These are phyloP conservation scores for Ephemerocybe angulata DNA, from an alignment of 768 basidiomycete genomes.

Conservation along the genomic window DNA sequence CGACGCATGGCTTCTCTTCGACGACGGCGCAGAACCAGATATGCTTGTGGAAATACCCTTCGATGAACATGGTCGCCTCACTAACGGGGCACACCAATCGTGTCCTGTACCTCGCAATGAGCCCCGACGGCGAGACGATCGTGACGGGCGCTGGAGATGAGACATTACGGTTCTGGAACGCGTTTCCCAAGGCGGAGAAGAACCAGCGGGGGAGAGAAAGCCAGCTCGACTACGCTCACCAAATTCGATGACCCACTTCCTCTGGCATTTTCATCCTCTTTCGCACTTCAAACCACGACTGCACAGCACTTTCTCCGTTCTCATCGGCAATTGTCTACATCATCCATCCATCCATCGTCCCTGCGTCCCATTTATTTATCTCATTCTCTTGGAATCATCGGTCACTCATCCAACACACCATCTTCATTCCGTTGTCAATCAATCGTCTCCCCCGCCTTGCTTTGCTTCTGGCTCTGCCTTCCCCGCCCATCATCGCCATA, in stretches of 20 bases:
- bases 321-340: too few species aligned
- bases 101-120: slow-evolving; percentile 96
- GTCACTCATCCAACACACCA: too few species aligned
- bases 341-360: too few species aligned
- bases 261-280: too few species aligned
- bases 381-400: too few species aligned
- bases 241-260: slow-evolving; percentile 59
- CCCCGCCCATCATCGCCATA: too few species aligned
- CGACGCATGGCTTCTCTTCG: slow-evolving; percentile 94
- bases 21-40: slow-evolving; percentile 95
- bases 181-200: slow-evolving; percentile 76
- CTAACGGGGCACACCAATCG: slow-evolving; percentile 93
- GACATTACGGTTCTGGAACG: slow-evolving; percentile 96
- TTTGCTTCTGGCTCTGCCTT: too few species aligned
- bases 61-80: slow-evolving; percentile 90
- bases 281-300: too few species aligned
- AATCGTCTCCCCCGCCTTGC: too few species aligned
- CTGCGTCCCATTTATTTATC: too few species aligned
- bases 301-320: too few species aligned
- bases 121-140: slow-evolving; percentile 95
- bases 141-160: slow-evolving; percentile 98
- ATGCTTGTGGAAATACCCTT: slow-evolving; percentile 93
- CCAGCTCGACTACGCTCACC: slow-evolving; percentile 45
- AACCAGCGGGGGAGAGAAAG: slow-evolving; percentile 39
- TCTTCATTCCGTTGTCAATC: too few species aligned